Evolutionary conservation across 2,329 filamentous ascomycete genomes (phyloP), one percentile per base, ranked within the genome.

Genomic region (Eurotiales sp.): DNA sequence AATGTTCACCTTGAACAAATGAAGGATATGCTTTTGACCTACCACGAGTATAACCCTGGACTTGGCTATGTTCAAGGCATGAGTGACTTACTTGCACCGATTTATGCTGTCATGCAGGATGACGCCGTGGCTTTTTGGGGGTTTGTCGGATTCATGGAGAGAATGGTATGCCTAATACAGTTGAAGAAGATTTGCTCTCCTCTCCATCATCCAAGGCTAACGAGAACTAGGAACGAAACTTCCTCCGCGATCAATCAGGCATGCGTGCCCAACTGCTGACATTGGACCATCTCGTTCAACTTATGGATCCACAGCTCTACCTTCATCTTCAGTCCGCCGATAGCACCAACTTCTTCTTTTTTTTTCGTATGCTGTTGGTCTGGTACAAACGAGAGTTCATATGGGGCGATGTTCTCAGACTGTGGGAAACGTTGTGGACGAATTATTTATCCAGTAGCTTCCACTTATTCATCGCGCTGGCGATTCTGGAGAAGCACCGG

Each of bases 281-380:
- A 0, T 82, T 99, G 3, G 91, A 99, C 64, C 90, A 99, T 58
- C 84, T 99, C 1, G 90, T 97, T 11, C 90, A 95, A 65, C 88
- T 99, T 52, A 91, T 99, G 84, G 93, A 99, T 59, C 93, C 95
- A 0, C 88, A 90, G 65, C 83, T 99, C 7, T 97, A 96, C 71
- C 78, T 88, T 2, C 93, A 99, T 62, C 81, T 99, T 0, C 84
- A 95, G 68, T 85, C 82, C 14, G 88, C 91, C 17, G 95, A 99
- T 63, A 95, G 88, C 63, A 99, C 93, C 21, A 99, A 99, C 69
- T 99, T 99, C 72, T 99, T 99, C 73, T 99, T 99, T 77, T 97
- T 99, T 77, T 99, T 97, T 82, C 88, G 93, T 54, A 97, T 97
- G 93, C 78, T 99, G 29, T 78, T 99, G 1, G 93, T 99, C 8